Evolutionary conservation across 2,329 filamentous ascomycete genomes (phyloP).

Genomic region (Diaporthe vaccinii): DNA sequence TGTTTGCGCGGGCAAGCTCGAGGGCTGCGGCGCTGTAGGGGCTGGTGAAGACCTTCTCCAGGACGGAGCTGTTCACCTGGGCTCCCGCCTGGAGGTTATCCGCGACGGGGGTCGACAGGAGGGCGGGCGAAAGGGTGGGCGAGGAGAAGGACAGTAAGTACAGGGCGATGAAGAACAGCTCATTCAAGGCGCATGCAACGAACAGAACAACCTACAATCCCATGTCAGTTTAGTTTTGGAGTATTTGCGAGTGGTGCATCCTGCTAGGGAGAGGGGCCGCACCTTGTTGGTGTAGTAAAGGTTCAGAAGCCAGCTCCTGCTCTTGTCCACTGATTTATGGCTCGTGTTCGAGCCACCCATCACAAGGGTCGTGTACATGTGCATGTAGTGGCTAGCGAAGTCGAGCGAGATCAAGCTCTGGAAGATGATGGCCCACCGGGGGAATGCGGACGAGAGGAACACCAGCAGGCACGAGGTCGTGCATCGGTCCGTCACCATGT

Average conservation of each 20-base stretch:
- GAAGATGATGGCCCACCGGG: constrained; percentile 93
- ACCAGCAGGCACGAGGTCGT: constrained; percentile 95
- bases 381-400: constrained; percentile 96
- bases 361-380: constrained; percentile 96
- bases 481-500: constrained; percentile 99
- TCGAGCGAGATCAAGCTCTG: constrained; percentile 93
- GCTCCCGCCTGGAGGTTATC: constrained; percentile 74
- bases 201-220: constrained; percentile 86
- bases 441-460: constrained; percentile 94
- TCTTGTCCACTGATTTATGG: constrained; percentile 95
- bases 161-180: constrained; percentile 97
- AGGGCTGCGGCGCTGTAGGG: constrained; percentile 94
- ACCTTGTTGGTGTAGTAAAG: constrained; percentile 99
- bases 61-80: constrained; percentile 77
- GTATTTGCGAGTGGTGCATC: no score
- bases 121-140: constrained; percentile 86
- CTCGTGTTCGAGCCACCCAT: constrained; percentile 85
- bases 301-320: constrained; percentile 89
- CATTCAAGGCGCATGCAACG: constrained; percentile 89
- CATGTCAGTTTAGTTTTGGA: constrained; percentile 38
- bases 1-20: constrained; percentile 94
- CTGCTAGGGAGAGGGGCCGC: constrained; percentile 46
- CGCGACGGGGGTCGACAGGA: constrained; percentile 70
- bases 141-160: constrained; percentile 98
- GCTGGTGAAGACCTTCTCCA: constrained; percentile 84